phyloP scores from a whole-genome alignment of 2,329 filamentous ascomycete genomes.

The Beauveria sp. region DNA sequence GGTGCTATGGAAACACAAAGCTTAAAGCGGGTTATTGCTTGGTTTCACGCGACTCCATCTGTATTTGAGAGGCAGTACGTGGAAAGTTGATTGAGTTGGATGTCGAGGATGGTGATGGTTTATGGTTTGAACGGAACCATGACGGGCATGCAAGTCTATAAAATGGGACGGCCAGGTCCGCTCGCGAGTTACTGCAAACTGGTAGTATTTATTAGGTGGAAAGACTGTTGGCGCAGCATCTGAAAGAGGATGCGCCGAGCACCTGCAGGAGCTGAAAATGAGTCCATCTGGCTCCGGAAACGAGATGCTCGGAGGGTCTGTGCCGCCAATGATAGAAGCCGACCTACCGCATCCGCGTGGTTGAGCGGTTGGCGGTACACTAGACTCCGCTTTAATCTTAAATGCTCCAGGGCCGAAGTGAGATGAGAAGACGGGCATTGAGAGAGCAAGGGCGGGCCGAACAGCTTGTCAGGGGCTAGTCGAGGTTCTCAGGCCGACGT shows the following conservation, averaged over 20 bases:
- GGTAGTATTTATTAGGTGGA: no score
- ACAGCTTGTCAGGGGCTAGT: no score
- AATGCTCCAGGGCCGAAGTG: neutral
- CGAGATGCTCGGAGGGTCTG: neutral
- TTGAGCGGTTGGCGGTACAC: neutral
- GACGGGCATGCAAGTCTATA: no score
- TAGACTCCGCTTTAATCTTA: conserved; percentile 11
- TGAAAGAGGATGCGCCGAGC: neutral
- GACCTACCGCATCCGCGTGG: neutral
- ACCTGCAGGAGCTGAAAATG: neutral
- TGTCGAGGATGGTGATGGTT: no score
- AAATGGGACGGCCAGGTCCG: no score
- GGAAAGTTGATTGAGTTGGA: no score
- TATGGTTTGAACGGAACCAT: no score
- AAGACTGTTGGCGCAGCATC: neutral
- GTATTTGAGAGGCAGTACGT: no score
- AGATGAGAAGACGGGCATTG: neutral
- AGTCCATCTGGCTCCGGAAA: neutral
- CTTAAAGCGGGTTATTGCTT: neutral
- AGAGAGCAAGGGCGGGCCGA: neutral
- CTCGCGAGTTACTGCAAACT: no score
- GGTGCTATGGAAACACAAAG: neutral
- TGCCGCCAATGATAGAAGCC: neutral
- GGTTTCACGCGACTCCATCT: neutral
- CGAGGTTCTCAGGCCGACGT: no score